Base-by-base conservation (phyloP, 129 eudicot species). In the Lactuca sativa region DNA sequence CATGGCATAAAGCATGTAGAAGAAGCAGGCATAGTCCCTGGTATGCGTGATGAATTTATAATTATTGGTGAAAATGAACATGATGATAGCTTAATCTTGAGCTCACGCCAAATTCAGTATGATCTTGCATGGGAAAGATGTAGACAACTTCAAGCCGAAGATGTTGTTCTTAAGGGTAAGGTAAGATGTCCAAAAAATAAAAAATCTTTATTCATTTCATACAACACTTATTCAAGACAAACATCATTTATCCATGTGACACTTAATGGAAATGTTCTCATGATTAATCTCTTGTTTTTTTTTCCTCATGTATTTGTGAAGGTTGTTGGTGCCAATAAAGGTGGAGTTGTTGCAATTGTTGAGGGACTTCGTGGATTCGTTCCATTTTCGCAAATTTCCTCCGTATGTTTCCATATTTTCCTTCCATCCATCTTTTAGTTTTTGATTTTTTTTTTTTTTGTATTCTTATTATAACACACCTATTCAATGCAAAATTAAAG, bases 61-160 rank as follows among this genome's bases (percentile, higher is more conserved):
- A 83, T 92, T 49, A 81, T 89, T 40, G 96, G 89, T 59, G 95
- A 86, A 72, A 85, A 86, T 74, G 86, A 80, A 32, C 63, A 80
- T 6, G 96, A 89, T 69, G 96, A 89, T 65, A 89, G 95, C 55
- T 85, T 86, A 55, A 71, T 89, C 41, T 78, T 92, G 84, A 92
- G 98, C 80, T 66, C 80, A 56, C 86, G 95, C 52, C 70, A 84
- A 44, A 72, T 76, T 60, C 98, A 92, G 67, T 86, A 85, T 74
- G 95, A 87, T 72, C 81, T 92, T 33, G 98, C 98, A 2, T 92
- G 98, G 98, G 98, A 92, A 66, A 76, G 98, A 15, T 92, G 98
- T 40, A 79, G 98, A 53, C 96, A 89, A 71, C 95, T 92, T 77
- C 98, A 86, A 83, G 85, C 96, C 53, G 98, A 92, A 78, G 98